Conservation (phyloP, 164 flowering plant genomes). For the Malania oleifera region DNA sequence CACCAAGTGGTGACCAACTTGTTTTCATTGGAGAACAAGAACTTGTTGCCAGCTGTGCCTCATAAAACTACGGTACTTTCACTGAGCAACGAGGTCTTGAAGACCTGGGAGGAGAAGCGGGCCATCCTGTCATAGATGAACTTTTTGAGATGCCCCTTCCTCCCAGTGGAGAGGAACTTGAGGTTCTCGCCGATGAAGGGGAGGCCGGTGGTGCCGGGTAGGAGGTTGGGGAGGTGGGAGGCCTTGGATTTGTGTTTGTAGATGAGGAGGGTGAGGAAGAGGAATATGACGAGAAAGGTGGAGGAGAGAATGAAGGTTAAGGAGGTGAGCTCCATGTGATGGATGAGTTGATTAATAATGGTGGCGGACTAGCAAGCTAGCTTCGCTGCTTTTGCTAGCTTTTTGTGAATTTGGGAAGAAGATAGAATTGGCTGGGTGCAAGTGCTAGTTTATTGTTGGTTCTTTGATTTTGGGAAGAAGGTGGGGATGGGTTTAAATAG, state of each 20-base stretch:
- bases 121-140: background rate
- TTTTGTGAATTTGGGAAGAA: no score
- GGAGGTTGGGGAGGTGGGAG: background rate
- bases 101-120: background rate
- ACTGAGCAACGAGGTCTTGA: background rate
- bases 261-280: background rate
- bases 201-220: background rate
- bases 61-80: background rate
- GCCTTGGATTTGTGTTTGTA: background rate
- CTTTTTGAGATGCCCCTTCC: background rate
- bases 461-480: no score
- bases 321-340: background rate
- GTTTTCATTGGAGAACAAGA: background rate
- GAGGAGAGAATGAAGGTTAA: background rate
- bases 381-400: no score
- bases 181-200: background rate
- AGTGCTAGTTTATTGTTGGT: no score
- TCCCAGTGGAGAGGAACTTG: background rate
- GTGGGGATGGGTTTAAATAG: no score
- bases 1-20: background rate
- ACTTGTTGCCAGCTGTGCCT: background rate
- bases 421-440: no score
- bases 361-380: no score
- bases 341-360: no score
- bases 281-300: background rate